Evolutionary conservation across 2,329 filamentous ascomycete species (phyloP).

Genomic region (Capronia americana): DNA sequence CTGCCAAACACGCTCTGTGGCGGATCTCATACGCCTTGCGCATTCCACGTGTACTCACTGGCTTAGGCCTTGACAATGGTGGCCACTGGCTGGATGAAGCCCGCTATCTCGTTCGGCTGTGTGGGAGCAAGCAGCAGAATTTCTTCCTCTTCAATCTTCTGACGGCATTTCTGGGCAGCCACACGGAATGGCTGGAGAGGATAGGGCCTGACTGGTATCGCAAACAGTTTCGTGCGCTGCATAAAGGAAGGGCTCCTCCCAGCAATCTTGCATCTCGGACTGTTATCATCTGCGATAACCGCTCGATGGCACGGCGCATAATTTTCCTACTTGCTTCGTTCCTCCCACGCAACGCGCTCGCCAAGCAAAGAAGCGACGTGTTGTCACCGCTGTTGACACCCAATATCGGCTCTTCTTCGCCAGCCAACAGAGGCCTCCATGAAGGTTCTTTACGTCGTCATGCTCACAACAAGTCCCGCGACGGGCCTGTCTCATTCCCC

Average conservation of each 20-base stretch:
- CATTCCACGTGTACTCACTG: conserved; percentile 63
- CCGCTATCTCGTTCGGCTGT: conserved; percentile 61
- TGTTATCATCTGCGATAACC: conserved; percentile 63
- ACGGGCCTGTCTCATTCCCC: conserved; percentile 23
- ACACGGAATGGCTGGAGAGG: conserved; percentile 65
- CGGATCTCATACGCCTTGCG: conserved; percentile 62
- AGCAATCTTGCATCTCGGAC: conserved; percentile 60
- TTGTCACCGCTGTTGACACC: conserved; percentile 34
- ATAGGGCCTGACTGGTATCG: conserved; percentile 62
- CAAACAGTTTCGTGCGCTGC: conserved; percentile 57
- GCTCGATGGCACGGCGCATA: conserved; percentile 64
- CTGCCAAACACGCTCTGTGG: conserved; percentile 55
- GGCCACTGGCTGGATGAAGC: conserved; percentile 67
- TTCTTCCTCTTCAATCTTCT: conserved; percentile 66
- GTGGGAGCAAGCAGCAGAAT: conserved; percentile 63
- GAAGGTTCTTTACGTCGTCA: conserved; percentile 30
- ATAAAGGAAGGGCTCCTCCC: conserved; percentile 54
- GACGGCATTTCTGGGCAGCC: conserved; percentile 65
- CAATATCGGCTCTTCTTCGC: conserved; percentile 30
- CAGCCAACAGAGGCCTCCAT: conserved; percentile 12
- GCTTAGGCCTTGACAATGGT: conserved; percentile 58
- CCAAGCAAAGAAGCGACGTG: conserved; percentile 27
- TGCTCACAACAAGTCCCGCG: conserved; percentile 25
- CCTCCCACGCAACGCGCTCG: conserved; percentile 49
- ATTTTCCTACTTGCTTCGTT: conserved; percentile 66